Evolutionary conservation across 2,329 filamentous ascomycete species (phyloP).

Genomic region (Exserohilum turcica): DNA sequence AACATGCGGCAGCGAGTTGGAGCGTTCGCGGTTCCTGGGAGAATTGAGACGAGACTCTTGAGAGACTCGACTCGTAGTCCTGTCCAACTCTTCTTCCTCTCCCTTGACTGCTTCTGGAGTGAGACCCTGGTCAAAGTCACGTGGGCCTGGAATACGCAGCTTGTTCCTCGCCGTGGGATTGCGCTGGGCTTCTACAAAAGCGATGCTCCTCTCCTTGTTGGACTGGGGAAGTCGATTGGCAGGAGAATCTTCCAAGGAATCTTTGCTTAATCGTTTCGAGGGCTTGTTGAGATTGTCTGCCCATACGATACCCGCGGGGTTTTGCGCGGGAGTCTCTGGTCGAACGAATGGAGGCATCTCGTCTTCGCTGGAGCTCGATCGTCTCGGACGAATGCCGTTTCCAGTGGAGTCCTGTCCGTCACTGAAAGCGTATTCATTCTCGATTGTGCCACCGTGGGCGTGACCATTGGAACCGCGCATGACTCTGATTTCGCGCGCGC

Average conservation of each 20-base stretch:
- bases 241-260: slow-evolving; percentile 60
- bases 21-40: slow-evolving; percentile 22
- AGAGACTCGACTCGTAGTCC: slow-evolving; percentile 25
- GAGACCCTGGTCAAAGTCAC: slow-evolving; percentile 84
- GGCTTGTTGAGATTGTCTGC: slow-evolving; percentile 51
- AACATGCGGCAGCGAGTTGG: slow-evolving; percentile 36
- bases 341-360: slow-evolving; percentile 28
- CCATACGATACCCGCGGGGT: slow-evolving; percentile 26
- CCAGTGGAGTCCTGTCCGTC: slow-evolving; percentile 49
- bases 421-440: slow-evolving; percentile 52
- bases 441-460: slow-evolving; percentile 64
- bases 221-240: slow-evolving; percentile 56
- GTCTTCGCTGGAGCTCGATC: slow-evolving; percentile 19
- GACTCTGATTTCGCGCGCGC: slow-evolving; percentile 68
- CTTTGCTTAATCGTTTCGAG: slow-evolving; percentile 51
- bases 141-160: slow-evolving; percentile 86
- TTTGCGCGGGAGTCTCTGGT: slow-evolving; percentile 18
- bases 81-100: slow-evolving; percentile 40
- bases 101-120: slow-evolving; percentile 66
- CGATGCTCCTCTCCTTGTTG: slow-evolving; percentile 79
- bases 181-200: slow-evolving; percentile 83
- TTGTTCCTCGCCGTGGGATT: slow-evolving; percentile 73
- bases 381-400: slow-evolving; percentile 14
- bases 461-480: slow-evolving; percentile 62
- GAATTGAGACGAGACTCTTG: slow-evolving; percentile 28